phyloP scores from a whole-genome alignment of 2,329 filamentous ascomycete species.

The Alternaria panax region DNA sequence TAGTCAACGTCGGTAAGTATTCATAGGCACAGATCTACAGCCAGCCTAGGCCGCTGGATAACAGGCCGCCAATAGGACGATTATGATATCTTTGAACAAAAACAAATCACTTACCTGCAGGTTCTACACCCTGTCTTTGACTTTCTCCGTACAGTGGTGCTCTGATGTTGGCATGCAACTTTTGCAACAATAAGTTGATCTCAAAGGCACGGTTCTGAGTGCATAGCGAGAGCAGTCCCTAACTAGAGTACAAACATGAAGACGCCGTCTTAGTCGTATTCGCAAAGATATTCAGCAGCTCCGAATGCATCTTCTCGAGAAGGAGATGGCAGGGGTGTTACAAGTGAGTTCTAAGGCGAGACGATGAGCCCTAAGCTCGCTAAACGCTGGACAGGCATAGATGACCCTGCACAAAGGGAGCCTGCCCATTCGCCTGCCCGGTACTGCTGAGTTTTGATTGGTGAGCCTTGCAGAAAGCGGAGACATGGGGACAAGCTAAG shows the following conservation, averaged over 20 bases:
- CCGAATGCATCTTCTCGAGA: neutral
- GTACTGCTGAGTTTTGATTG: neutral
- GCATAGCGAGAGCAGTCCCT: neutral
- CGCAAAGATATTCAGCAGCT: neutral
- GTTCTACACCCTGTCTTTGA: conserved; percentile 12
- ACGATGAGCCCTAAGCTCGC: neutral
- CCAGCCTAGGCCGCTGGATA: neutral
- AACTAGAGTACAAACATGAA: neutral
- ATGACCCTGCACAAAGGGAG: neutral
- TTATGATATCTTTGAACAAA: neutral
- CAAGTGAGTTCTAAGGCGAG: neutral
- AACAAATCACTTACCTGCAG: conserved; percentile 11
- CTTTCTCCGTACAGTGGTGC: neutral
- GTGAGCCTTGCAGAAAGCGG: neutral
- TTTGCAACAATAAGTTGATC: neutral
- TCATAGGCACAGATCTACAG: neutral
- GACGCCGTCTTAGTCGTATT: neutral
- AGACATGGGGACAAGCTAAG: neutral
- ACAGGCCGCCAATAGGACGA: neutral
- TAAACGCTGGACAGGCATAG: neutral
- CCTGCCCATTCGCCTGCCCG: neutral
- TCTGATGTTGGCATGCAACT: neutral
- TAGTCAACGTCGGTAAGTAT: conserved; percentile 9
- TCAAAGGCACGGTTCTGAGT: neutral
- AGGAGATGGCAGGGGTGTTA: neutral